Evolutionary conservation across 148 eudicot species (phyloP), one percentile per base, ranked within the genome.

Genomic region (Simmondsia chinensis): DNA sequence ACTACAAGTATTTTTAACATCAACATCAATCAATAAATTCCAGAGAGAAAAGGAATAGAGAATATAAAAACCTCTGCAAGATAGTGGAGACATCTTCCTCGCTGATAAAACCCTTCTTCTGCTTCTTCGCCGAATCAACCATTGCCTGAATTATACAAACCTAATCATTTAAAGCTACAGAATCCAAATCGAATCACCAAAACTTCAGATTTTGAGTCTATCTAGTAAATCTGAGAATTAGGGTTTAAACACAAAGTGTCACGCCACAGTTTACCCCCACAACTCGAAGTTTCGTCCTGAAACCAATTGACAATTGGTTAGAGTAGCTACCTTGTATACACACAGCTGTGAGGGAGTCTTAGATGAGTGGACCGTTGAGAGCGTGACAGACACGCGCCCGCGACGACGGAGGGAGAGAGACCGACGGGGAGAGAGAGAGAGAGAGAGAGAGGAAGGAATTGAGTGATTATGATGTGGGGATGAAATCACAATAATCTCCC

Each of bases 81-180:
- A 83, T 51, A 62, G 43, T 50, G 58, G 74, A 62, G 33, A 66
- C 39, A 21, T 77, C 76, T 41, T 65, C 76, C 70, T 87, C 94
- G 28, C 46, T 66, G 39, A 87, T 40, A 4, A 44, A 15, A 9
- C 52, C 65, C 66, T 57, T 76, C 52, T 62, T 76, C 12, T 31
- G 61, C 61, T 49, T 70, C 57, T 56, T 72, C n/a, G 51, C 10
- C 25, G 50, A 55, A 33, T 72, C 80, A 26, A 40, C 66, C 84
- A 77, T 72, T 40, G 66, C 68, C 29, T 0, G 51, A 69, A 20
- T 55, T 64, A 22, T 37, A 64, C 26, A 48, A 56, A 24, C 65
- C 62, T 4, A 65, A 59, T 27, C 48, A 56, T 13, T 55, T 60
- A 1, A 66, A 63, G n/a, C 56, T 34, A 33, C 46, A 17, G 13